A percentile compares a stretch with the other conserved stretches of the same genome.
These are phyloP conservation scores for Cyberlindnera maclurae DNA, from an alignment of 805 yeast genomes.

Conservation along the genomic window DNA sequence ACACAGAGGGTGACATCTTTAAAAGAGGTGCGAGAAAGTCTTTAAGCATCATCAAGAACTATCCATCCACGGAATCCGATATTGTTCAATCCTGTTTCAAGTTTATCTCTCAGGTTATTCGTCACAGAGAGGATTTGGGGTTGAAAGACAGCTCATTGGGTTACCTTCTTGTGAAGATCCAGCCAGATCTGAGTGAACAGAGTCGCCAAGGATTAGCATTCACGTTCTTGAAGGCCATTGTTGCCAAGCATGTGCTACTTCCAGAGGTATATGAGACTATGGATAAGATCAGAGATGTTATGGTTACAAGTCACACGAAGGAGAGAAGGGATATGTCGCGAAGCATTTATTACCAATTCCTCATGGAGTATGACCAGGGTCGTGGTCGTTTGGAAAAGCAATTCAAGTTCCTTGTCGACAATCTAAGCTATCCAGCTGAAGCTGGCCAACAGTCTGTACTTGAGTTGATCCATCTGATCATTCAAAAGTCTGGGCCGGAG, in stretches of 20 bases:
- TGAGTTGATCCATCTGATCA: constrained; percentile 71
- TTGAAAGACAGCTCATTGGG: constrained; percentile 67
- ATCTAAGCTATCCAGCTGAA: constrained; percentile 77
- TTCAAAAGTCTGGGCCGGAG: constrained; percentile 56
- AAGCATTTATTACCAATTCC: constrained; percentile 72
- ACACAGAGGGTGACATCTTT: constrained; percentile 42
- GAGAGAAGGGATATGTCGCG: constrained; percentile 82
- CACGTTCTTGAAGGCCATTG: constrained; percentile 71
- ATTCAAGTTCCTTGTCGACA: constrained; percentile 71
- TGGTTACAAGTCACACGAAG: constrained; percentile 83
- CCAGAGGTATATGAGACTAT: constrained; percentile 89
- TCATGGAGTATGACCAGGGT: constrained; percentile 94
- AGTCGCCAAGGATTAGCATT: constrained; percentile 83
- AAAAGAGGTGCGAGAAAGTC: constrained; percentile 54
- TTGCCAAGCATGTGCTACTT: constrained; percentile 62
- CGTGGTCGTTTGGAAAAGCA: constrained; percentile 77
- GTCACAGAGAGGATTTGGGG: constrained; percentile 58
- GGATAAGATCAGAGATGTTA: constrained; percentile 71
- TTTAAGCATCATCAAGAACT: constrained; percentile 58
- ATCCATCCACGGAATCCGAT: constrained; percentile 72
- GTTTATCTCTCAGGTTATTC: constrained; percentile 62
- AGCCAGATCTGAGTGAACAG: constrained; percentile 88
- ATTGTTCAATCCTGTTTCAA: constrained; percentile 74
- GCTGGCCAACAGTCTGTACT: constrained; percentile 84
- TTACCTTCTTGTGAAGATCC: constrained; percentile 61